Base-by-base conservation (phyloP, 1,284 basidiomycete genomes). In the Sporisorium iseilematis-ciliati region DNA sequence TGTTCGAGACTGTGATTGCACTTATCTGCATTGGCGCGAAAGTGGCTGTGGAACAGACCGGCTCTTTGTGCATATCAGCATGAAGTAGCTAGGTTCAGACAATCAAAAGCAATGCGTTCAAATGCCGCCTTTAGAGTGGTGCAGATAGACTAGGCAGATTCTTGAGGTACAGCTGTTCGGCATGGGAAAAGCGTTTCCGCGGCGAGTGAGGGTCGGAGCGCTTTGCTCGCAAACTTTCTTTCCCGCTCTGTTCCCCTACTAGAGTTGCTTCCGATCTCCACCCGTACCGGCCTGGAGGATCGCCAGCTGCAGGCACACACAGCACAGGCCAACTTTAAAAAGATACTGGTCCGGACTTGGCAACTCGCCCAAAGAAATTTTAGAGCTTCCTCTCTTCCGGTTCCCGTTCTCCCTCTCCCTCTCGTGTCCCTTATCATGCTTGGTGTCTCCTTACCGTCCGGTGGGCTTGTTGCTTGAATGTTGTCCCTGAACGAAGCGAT, bases 301-400 rank as follows among this genome's bases (percentile, higher is more conserved):
- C 46, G 46, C 26, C 46, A 31, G 6, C 26, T 48, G 46, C 46
- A 48, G 46, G 25, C 46, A 25, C 23, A 20, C 43, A 26, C 41
- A 23, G 12, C 43, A 18, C 46, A 23, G 29, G 12, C 46, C 18
- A 42, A 18, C 18, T 42, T 42, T 18, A 3, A 3, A 7, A 21
- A 12, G 41, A 42, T 42, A 29, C 29, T 29, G 29, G 29, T 29
- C 33, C 11, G 10, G 10, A 6, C 33, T 33, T 33, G 33, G 33
- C 33, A 33, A 25, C 23, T 25, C 18, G 16, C 26, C 0, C 11
- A 25, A 3, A 25, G 7, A 4, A 50, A 31, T 18, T 20, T 41
- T 53, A 53, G 51, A 53, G 40, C 59, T 54, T 42, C 38, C 25
- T 26, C 45, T 55, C 53, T 40, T 55, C 53, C 51, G 41, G 29